Evolutionary conservation across 1,284 basidiomycete species (phyloP).

Genomic region (Ceratorhiza oryzae-sativae): DNA sequence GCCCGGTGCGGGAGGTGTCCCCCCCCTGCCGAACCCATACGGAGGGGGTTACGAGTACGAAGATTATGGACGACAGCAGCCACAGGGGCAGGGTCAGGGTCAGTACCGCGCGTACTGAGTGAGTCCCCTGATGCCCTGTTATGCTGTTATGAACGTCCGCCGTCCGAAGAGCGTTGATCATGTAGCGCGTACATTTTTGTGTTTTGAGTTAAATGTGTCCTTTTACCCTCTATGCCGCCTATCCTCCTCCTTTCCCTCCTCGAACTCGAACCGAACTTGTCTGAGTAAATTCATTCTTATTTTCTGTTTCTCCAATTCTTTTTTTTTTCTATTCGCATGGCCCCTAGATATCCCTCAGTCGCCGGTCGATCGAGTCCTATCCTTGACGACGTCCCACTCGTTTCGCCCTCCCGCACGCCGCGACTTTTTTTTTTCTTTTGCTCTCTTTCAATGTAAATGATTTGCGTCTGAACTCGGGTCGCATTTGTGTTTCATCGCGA

Average conservation of each 20-base stretch:
- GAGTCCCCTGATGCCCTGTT: not conserved
- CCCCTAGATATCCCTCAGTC: slow-evolving; percentile 36
- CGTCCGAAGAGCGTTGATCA: slow-evolving; percentile 32
- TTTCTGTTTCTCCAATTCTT: not conserved
- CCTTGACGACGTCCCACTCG: slow-evolving; percentile 38
- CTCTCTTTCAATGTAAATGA: slow-evolving; percentile 10
- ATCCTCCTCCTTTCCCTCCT: not conserved
- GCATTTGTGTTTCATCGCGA: not conserved
- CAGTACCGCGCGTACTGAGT: slow-evolving; percentile 26
- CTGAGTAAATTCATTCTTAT: slow-evolving; percentile 27
- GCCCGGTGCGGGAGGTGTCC: slow-evolving; percentile 23
- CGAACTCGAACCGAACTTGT: slow-evolving; percentile 27
- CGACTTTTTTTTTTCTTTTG: slow-evolving; percentile 18
- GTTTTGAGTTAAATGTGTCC: slow-evolving; percentile 18
- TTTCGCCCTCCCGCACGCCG: slow-evolving; percentile 28
- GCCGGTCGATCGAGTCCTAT: slow-evolving; percentile 39
- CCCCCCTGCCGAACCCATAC: slow-evolving; percentile 16
- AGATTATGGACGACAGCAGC: slow-evolving; percentile 1
- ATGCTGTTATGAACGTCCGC: slow-evolving; percentile 30
- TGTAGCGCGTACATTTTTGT: slow-evolving; percentile 39
- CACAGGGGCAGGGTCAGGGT: slow-evolving; percentile 11
- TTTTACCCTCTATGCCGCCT: slow-evolving; percentile 6
- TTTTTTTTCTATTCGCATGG: slow-evolving; percentile 2
- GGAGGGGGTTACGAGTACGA: slow-evolving; percentile 34
- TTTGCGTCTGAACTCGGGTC: slow-evolving; percentile 12